Conservation (phyloP, 768 basidiomycete genomes). For the Candolleomyces efflorescens region DNA sequence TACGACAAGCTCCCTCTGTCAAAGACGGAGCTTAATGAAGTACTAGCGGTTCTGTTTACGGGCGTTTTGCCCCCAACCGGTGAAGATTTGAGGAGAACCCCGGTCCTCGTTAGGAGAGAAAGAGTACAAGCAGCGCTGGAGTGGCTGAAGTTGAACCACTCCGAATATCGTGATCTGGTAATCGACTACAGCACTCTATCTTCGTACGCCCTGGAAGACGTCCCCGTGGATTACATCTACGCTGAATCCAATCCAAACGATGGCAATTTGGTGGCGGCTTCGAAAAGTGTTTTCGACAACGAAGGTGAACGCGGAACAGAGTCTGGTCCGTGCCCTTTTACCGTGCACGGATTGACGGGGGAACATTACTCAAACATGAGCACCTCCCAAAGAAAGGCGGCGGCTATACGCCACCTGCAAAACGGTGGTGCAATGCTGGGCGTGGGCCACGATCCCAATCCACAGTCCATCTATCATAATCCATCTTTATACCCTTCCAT, state of each 20-base stretch:
- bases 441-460: not conserved
- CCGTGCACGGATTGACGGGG: constrained; percentile 32
- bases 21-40: constrained; percentile 23
- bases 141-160: constrained; percentile 34
- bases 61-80: constrained; percentile 21
- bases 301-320: constrained; percentile 24
- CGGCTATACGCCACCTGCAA: not conserved
- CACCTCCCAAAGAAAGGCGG: not conserved
- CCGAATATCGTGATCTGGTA: constrained; percentile 25
- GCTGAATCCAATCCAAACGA: constrained; percentile 12
- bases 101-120: constrained; percentile 23
- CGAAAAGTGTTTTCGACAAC: constrained; percentile 20
- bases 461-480: not conserved
- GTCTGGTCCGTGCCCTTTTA: constrained; percentile 30
- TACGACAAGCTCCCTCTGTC: not conserved
- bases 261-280: constrained; percentile 10
- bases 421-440: not conserved
- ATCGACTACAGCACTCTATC: constrained; percentile 23
- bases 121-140: constrained; percentile 23
- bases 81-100: constrained; percentile 20
- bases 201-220: constrained; percentile 17
- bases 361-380: not conserved
- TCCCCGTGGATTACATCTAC: constrained; percentile 22
- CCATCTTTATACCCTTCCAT: not conserved
- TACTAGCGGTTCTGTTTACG: constrained; percentile 29